Percentiles rank a stretch among this genome's conserved stretches.
These are phyloP conservation scores for Trichopus zeylanicus DNA, from an alignment of 116 monocot genomes.

Conservation along the genomic window DNA sequence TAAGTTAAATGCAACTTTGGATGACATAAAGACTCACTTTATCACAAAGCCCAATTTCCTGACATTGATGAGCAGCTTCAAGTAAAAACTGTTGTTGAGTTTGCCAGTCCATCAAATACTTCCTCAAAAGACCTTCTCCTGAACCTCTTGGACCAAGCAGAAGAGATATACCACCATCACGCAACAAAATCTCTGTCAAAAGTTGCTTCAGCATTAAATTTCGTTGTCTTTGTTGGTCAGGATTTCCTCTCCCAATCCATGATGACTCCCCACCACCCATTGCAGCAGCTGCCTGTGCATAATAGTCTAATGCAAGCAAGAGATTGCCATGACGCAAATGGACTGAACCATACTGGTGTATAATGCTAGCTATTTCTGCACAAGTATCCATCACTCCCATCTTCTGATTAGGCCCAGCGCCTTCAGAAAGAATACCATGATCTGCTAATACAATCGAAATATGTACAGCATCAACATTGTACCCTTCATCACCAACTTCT, in stretches of 20 bases:
- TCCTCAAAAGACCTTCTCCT: constrained; percentile 81
- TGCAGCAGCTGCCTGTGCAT: constrained; percentile 92
- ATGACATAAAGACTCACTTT: constrained; percentile 40
- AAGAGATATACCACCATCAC: constrained; percentile 82
- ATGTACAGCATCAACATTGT: constrained; percentile 88
- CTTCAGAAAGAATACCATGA: constrained; percentile 74
- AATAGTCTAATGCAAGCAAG: constrained; percentile 75
- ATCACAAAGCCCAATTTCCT: constrained; percentile 83
- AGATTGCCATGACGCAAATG: constrained; percentile 77
- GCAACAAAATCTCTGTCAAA: constrained; percentile 75
- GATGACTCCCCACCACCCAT: constrained; percentile 94
- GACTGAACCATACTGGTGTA: constrained; percentile 76
- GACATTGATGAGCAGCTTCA: constrained; percentile 85
- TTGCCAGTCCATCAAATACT: constrained; percentile 70
- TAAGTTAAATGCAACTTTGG: not conserved
- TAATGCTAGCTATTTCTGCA: constrained; percentile 81
- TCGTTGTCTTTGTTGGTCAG: constrained; percentile 83
- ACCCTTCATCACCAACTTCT: constrained; percentile 85
- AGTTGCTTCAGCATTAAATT: constrained; percentile 92
- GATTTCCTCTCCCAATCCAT: constrained; percentile 58
- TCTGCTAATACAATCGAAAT: constrained; percentile 84
- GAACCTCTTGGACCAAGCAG: constrained; percentile 80
- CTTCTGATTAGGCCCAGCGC: constrained; percentile 41
- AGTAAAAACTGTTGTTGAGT: constrained; percentile 79
- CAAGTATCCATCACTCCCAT: constrained; percentile 82